Percentiles rank a stretch among this genome's conserved stretches.
phyloP scores from a whole-genome alignment of 208 protist genomes.

The Acanthamoeba rhysodes region DNA sequence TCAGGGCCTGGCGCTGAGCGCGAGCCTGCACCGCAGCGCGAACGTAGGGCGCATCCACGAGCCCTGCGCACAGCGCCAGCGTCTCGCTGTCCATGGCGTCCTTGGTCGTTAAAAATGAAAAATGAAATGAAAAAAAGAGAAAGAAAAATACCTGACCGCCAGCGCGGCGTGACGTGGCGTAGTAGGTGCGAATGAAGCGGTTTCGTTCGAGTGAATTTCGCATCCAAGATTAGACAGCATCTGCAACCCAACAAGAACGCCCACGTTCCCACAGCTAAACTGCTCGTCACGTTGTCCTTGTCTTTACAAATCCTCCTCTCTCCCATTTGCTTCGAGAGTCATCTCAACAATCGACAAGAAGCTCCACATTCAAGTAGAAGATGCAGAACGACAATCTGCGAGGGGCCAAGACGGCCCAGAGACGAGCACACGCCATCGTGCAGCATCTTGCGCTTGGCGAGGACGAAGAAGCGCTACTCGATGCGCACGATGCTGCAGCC shows the following conservation, averaged over 20 bases:
- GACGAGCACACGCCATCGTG: not conserved
- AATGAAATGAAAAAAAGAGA: no score
- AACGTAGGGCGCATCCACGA: slow-evolving; percentile 71
- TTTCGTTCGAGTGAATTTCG: not conserved
- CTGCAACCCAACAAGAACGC: not conserved
- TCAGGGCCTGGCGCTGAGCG: slow-evolving; percentile 20
- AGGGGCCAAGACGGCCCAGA: not conserved
- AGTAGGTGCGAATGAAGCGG: not conserved
- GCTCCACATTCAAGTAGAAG: not conserved
- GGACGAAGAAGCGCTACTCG: not conserved
- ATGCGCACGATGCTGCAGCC: not conserved
- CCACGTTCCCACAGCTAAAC: not conserved
- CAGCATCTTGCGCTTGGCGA: not conserved
- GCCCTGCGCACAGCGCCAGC: not conserved
- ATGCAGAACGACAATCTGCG: not conserved
- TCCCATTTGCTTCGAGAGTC: not conserved
- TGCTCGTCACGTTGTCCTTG: not conserved
- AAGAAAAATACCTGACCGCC: not conserved
- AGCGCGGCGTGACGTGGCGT: not conserved
- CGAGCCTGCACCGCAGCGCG: slow-evolving; percentile 17
- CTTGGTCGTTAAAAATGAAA: no score
- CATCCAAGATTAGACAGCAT: not conserved
- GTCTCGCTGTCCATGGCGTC: not conserved
- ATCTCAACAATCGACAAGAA: not conserved
- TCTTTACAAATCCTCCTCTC: no score